Conservation (phyloP, 2,329 filamentous ascomycete genomes). For the Tolypocladium endophyticum region DNA sequence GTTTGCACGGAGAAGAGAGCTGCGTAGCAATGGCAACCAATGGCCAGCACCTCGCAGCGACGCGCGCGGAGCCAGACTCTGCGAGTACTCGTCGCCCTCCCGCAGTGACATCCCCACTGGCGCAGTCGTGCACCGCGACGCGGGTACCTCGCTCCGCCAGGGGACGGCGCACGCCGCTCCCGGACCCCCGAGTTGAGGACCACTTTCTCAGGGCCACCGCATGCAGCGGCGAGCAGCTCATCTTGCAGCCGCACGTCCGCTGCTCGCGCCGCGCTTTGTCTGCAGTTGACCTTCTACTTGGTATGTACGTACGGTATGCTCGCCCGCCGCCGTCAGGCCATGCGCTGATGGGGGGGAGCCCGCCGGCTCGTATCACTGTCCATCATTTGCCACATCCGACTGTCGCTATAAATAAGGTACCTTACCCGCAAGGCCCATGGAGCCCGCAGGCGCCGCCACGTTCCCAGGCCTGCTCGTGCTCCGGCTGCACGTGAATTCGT, state of each 20-base stretch:
- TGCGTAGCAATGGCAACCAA: too few species aligned
- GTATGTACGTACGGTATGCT: too few species aligned
- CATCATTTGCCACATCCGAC: not conserved
- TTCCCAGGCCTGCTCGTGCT: too few species aligned
- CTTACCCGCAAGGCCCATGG: not conserved
- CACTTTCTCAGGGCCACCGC: not conserved
- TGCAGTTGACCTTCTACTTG: too few species aligned
- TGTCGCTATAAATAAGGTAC: not conserved
- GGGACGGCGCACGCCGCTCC: not conserved
- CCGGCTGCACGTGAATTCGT: not conserved
- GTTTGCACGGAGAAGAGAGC: too few species aligned
- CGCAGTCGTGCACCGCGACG: not conserved
- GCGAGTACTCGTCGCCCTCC: too few species aligned
- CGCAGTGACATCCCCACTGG: not conserved
- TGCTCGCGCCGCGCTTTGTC: not conserved
- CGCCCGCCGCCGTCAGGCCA: not conserved
- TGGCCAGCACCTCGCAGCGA: too few species aligned
- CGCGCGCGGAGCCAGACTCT: too few species aligned
- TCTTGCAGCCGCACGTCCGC: not conserved
- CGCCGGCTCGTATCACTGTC: not conserved
- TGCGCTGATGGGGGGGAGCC: not conserved
- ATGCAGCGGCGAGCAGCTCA: not conserved
- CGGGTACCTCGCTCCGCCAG: not conserved
- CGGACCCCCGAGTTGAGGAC: not conserved
- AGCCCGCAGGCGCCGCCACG: not conserved